Percentiles rank a stretch among this genome's conserved stretches.
Evolutionary conservation across 768 basidiomycete species (phyloP).

Genomic region (Chalciporus sphaerocephalus): DNA sequence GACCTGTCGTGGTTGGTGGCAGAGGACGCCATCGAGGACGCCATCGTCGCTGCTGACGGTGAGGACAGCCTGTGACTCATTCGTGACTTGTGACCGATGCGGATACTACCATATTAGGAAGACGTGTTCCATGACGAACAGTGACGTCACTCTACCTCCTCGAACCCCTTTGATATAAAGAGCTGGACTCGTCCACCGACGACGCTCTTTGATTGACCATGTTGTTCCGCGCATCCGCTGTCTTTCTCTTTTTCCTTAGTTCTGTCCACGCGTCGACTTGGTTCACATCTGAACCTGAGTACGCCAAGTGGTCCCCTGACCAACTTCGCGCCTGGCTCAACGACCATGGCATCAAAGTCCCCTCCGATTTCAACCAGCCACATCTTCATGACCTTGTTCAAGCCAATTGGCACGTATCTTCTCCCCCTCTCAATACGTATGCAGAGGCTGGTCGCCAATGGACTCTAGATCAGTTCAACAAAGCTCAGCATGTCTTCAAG

Average conservation of each 20-base stretch:
- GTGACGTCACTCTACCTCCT: background rate
- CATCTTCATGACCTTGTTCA: conserved; percentile 49
- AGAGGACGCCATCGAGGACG: conserved; percentile 4
- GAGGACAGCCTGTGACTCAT: too few relatives aligned
- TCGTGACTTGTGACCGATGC: too few relatives aligned
- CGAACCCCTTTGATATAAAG: background rate
- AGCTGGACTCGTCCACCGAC: background rate
- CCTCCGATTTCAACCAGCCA: conserved; percentile 39
- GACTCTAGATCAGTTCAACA: conserved; percentile 59
- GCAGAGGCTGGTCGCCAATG: conserved; percentile 37
- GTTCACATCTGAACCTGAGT: conserved; percentile 44
- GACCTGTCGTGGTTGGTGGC: background rate
- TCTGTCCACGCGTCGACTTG: conserved; percentile 46
- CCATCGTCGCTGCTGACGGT: too few relatives aligned
- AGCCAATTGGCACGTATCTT: conserved; percentile 49
- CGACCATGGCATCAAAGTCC: conserved; percentile 56
- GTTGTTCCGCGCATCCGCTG: background rate
- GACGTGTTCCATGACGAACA: background rate
- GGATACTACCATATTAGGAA: conserved; percentile 5
- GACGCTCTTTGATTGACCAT: background rate
- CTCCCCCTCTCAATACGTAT: conserved; percentile 33
- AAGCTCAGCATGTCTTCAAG: conserved; percentile 59
- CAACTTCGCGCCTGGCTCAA: conserved; percentile 69
- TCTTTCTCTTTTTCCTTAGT: conserved; percentile 30
- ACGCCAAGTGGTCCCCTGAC: conserved; percentile 53